A percentile compares a stretch with the other conserved stretches of the same genome.
Evolutionary conservation across 2,329 filamentous ascomycete species (phyloP).

Genomic region (Cercospora sp.): DNA sequence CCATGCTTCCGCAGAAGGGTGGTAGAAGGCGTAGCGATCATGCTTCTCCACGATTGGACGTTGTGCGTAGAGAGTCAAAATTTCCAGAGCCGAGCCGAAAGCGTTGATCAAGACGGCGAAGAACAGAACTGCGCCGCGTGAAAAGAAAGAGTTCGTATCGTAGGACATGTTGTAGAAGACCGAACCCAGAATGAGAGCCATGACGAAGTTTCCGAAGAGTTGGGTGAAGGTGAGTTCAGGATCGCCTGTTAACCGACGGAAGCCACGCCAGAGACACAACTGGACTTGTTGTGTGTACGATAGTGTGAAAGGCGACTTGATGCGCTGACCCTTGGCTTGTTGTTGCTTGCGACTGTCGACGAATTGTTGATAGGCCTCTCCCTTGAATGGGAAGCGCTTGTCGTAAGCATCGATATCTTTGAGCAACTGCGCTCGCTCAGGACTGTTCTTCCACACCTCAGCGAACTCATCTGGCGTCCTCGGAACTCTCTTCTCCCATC

Average conservation of each 20-base stretch:
- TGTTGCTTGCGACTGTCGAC: constrained; percentile 49
- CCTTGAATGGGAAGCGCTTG: constrained; percentile 48
- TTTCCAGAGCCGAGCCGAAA: constrained; percentile 78
- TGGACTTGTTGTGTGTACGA: constrained; percentile 73
- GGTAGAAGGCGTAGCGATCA: constrained; percentile 80
- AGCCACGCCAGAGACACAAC: constrained; percentile 80
- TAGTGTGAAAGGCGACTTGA: constrained; percentile 78
- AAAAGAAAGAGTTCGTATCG: constrained; percentile 72
- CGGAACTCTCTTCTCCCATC: constrained; percentile 50
- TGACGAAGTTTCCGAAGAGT: constrained; percentile 69
- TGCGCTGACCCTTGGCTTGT: constrained; percentile 54
- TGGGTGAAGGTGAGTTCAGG: constrained; percentile 70
- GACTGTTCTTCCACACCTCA: constrained; percentile 56
- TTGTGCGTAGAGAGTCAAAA: constrained; percentile 83
- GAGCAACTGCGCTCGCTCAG: constrained; percentile 49
- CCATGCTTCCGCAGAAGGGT: constrained; percentile 84
- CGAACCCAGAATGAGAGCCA: constrained; percentile 75
- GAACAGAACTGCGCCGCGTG: constrained; percentile 78
- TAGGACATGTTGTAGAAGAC: constrained; percentile 76
- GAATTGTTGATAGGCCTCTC: constrained; percentile 49
- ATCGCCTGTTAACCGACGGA: constrained; percentile 73
- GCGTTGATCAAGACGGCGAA: constrained; percentile 86
- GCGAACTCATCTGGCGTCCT: constrained; percentile 55
- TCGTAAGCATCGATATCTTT: constrained; percentile 51
- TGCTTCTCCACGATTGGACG: constrained; percentile 93